Evolutionary conservation across 148 eudicot genomes (phyloP).

Genomic region (Suaeda aralocaspica): DNA sequence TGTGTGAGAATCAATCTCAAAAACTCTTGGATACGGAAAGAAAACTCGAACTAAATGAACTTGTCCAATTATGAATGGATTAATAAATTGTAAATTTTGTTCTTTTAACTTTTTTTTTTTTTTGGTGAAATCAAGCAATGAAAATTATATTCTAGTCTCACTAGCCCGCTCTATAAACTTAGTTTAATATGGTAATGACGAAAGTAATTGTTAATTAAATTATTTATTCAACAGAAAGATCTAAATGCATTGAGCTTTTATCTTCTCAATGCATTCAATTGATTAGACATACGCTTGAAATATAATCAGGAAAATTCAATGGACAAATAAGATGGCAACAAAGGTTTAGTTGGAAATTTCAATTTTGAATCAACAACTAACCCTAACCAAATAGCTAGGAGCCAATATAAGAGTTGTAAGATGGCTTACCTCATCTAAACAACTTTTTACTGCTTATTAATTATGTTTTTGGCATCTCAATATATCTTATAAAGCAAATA

Average conservation of each 20-base stretch:
- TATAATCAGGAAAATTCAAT: neutral
- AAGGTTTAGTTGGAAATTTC: conserved; percentile 18
- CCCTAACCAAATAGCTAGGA: conserved; percentile 9
- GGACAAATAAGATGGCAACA: conserved; percentile 30
- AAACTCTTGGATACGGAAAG: no score
- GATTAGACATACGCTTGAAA: neutral
- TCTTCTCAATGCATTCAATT: neutral
- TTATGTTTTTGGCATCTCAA: conserved; percentile 6
- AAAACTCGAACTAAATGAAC: no score
- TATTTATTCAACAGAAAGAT: neutral
- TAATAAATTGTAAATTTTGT: no score
- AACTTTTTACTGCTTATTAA: neutral
- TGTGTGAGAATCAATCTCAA: no score
- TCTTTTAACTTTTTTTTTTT: no score
- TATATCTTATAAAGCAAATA: neutral
- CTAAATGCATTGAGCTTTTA: neutral
- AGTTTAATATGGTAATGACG: no score
- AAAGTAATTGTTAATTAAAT: no score
- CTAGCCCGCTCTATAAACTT: no score
- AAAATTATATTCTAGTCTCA: no score
- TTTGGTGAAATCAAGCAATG: no score
- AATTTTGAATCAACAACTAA: neutral
- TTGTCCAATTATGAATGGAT: no score
- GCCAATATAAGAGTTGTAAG: conserved; percentile 18
- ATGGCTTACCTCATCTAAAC: neutral